A percentile compares a stretch with the other conserved stretches of the same genome.
Conservation (phyloP, 2,329 filamentous ascomycete species). For the Microcyclospora tardicrescens region DNA sequence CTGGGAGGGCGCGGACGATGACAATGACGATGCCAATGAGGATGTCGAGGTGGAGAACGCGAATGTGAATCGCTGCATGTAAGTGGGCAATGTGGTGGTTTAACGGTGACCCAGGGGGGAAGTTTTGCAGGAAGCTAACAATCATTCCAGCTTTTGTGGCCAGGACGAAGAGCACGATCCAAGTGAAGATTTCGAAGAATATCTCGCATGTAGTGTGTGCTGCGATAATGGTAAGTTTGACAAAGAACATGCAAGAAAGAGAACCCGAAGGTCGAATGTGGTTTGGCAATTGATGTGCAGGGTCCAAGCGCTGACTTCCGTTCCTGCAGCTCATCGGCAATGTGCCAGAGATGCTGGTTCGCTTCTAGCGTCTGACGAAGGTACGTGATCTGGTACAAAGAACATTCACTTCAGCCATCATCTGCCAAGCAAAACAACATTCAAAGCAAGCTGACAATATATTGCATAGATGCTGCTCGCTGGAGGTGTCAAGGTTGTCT, state of each 20-base stretch:
- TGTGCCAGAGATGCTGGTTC: slow-evolving; percentile 65
- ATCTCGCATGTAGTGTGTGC: slow-evolving; percentile 64
- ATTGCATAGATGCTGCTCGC: slow-evolving; percentile 36
- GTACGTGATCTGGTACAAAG: slow-evolving; percentile 35
- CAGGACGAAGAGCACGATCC: slow-evolving; percentile 74
- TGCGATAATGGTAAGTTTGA: slow-evolving; percentile 62
- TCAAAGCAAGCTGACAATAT: slow-evolving; percentile 12
- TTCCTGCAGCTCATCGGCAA: slow-evolving; percentile 68
- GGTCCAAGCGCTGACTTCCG: slow-evolving; percentile 33
- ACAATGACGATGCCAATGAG: slow-evolving; percentile 41
- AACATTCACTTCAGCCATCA: slow-evolving; percentile 3
- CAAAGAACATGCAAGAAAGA: slow-evolving; percentile 10
- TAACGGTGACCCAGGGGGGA: too few species aligned
- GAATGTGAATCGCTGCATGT: slow-evolving; percentile 52
- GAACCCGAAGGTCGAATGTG: slow-evolving; percentile 1
- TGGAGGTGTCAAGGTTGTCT: slow-evolving; percentile 52
- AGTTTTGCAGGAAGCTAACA: slow-evolving; percentile 17
- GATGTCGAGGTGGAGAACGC: slow-evolving; percentile 37
- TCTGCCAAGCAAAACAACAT: slow-evolving; percentile 7
- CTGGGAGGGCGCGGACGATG: slow-evolving; percentile 41
- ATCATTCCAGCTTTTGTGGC: slow-evolving; percentile 56
- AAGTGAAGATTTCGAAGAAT: slow-evolving; percentile 66
- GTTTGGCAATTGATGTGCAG: slow-evolving; percentile 15
- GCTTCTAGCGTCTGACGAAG: slow-evolving; percentile 43
- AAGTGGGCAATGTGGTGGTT: slow-evolving; percentile 25